Base-by-base conservation (phyloP, 176 grass and related monocot species). In the Musa schizocarpa region DNA sequence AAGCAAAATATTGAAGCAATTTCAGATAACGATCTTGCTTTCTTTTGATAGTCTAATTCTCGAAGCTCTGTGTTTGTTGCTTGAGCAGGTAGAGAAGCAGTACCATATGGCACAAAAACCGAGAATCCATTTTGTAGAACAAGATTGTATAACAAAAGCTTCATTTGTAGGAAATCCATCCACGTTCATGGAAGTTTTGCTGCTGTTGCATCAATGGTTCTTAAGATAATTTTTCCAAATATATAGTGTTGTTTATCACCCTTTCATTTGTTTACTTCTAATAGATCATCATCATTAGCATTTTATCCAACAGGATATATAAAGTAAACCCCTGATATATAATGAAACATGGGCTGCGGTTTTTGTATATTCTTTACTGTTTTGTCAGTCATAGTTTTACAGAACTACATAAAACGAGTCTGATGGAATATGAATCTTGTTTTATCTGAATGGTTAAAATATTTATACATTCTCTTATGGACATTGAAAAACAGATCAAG, bases 131-230 rank as follows among this genome's bases (percentile, higher is more conserved):
- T 68, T 24, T 34, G 25, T 19, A 59, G 64, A 79, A 58, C 65
- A 73, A 85, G 81, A 57, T 21, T 52, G 0, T 69, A 53, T 1
- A 6, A 64, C 78, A 87, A 81, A 61, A 85, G 53, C 7, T 74
- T 77, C 16, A 21, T 22, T 65, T 57, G 71, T 25, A 69, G 13
- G 62, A 67, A 67, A 51, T 78, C 9, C 72, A 67, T 24, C 9
- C 8, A 6, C 25, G 21, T 55, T 54, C 80, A 73, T 65, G 55
- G 65, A 53, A 73, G 80, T 11, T 76, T 53, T 49, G 58, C 50
- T 65, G 50, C 74, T n/a, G 25, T 81, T 76, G 89, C 84, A 85
- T 85, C 81, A 1, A 69, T 85, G 89, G 89, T 92, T 83, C 52
- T 13, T 2, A 61, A 50, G 29, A 75, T 75, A 23, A 61, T 14